Percentiles rank a stretch among this genome's conserved stretches.
These are phyloP conservation scores for Mortierella sp. DNA, from an alignment of 371 early-diverging fungal genomes.

Conservation along the genomic window DNA sequence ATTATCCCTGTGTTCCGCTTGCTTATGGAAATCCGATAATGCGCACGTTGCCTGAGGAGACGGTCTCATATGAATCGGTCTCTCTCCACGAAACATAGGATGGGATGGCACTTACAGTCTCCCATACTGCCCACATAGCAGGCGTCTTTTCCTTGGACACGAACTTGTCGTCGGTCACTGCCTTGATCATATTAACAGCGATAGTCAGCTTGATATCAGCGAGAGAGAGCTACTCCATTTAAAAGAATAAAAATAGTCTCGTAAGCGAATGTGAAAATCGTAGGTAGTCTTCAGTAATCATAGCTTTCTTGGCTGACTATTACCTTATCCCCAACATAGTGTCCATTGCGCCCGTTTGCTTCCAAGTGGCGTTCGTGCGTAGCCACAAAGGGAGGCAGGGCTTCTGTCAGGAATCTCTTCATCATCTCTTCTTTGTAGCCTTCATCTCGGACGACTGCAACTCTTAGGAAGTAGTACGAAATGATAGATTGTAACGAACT, in stretches of 20 bases:
- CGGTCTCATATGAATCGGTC: slow-evolving; percentile 16
- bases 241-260: neutral
- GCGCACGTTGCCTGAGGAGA: slow-evolving; percentile 17
- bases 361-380: slow-evolving; percentile 32
- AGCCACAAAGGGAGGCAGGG: slow-evolving; percentile 16
- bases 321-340: slow-evolving; percentile 40
- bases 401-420: slow-evolving; percentile 21
- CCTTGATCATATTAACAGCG: slow-evolving; percentile 13
- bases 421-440: slow-evolving; percentile 31
- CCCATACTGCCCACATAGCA: slow-evolving; percentile 37
- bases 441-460: slow-evolving; percentile 20
- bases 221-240: slow-evolving; percentile 14
- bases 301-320: neutral
- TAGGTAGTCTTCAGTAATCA: neutral
- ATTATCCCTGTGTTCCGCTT: neutral
- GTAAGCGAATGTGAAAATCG: neutral
- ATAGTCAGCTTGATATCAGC: slow-evolving; percentile 23
- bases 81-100: slow-evolving; percentile 29
- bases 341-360: slow-evolving; percentile 32
- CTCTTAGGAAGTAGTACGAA: slow-evolving; percentile 14
- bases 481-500: slow-evolving; percentile 16
- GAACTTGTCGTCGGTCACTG: slow-evolving; percentile 23
- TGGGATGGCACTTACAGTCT: slow-evolving; percentile 30
- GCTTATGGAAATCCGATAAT: slow-evolving; percentile 19
- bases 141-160: slow-evolving; percentile 34